A percentile compares a stretch with the other conserved stretches of the same genome.
Conservation (phyloP, 2,329 filamentous ascomycete species). For the Sordariomycetes sp. region DNA sequence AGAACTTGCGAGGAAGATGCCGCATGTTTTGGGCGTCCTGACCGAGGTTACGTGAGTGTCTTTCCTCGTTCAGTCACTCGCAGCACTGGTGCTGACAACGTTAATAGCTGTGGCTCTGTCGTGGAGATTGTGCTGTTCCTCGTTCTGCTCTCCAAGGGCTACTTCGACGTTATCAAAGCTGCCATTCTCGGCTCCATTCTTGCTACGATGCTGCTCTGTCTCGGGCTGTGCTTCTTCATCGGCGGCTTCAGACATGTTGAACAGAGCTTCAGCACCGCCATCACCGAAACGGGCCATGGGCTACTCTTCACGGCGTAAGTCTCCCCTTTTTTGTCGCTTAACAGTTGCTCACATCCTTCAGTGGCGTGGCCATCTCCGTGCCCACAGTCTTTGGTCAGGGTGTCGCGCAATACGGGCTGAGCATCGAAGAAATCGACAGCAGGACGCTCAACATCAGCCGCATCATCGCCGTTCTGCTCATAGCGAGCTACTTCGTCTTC, state of each 20-base stretch:
- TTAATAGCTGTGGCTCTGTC: conserved; percentile 51
- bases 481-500: conserved; percentile 59
- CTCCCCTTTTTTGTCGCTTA: conserved; percentile 9
- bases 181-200: conserved; percentile 78
- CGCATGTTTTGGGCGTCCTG: conserved; percentile 60
- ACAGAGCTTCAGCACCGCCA: conserved; percentile 62
- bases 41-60: conserved; percentile 42
- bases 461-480: conserved; percentile 59
- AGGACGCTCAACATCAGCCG: conserved; percentile 60
- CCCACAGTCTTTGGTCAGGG: conserved; percentile 48
- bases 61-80: conserved; percentile 15
- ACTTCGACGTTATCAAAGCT: conserved; percentile 68
- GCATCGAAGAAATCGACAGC: conserved; percentile 28
- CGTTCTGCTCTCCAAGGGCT: conserved; percentile 49
- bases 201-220: conserved; percentile 70
- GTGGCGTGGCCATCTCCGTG: conserved; percentile 27
- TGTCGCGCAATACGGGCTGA: conserved; percentile 18
- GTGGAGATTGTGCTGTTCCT: conserved; percentile 82
- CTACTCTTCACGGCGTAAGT: conserved; percentile 69
- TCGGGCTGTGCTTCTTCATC: conserved; percentile 72
- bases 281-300: conserved; percentile 72
- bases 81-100: conserved; percentile 5
- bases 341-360: conserved; percentile 5
- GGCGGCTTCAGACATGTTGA: conserved; percentile 62
- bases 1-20: conserved; percentile 71